Base-by-base conservation (phyloP, 805 yeast genomes). In the Diddensiella santjacobensis region DNA sequence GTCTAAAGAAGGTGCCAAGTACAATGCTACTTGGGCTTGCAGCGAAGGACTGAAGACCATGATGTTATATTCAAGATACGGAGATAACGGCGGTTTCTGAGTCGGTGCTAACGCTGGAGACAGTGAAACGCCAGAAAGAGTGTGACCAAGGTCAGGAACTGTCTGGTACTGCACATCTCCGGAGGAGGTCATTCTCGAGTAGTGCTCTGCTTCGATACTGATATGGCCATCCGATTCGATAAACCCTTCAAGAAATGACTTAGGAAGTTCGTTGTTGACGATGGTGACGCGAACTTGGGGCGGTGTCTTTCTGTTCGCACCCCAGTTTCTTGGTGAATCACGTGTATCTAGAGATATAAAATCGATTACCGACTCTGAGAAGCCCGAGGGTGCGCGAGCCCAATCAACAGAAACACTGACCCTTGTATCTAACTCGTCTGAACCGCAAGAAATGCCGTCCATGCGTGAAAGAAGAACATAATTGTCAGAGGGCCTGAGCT, bases 1-100 rank as follows among this genome's bases (percentile, higher is more conserved):
- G 47, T 61, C 61, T 40, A 60, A 49, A 18, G 61, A 52, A 35
- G 65, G 63, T 3, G 64, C 50, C 2, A 51, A 43, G 22, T 56
- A 53, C 3, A 58, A 47, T 8, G 48, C 43, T n/a, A 55, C 39
- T 20, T 49, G 49, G 8, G 63, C 53, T 26, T 31, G 29, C 19
- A 57, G 53, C n/a, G 31, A 41, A 8, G 23, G 30, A 10, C 43
- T 15, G 46, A 52, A 47, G 2, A 39, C n/a, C 6, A 23, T 8
- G 23, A 52, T 35, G 33, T 36, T 17, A 44, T 46, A 52, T 36
- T 43, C 50, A 22, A 52, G 42, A 10, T 11, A 5, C n/a, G 53
- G 55, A 15, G 51, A 37, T 5, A 19, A n/a, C 2, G 42, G 30
- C 11, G 37, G 22, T 4, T 30, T 19, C 44, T 49, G 51, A 17